These are phyloP conservation scores for Umbilicus rupestris DNA, from an alignment of 164 flowering plant genomes.

Conservation along the genomic window DNA sequence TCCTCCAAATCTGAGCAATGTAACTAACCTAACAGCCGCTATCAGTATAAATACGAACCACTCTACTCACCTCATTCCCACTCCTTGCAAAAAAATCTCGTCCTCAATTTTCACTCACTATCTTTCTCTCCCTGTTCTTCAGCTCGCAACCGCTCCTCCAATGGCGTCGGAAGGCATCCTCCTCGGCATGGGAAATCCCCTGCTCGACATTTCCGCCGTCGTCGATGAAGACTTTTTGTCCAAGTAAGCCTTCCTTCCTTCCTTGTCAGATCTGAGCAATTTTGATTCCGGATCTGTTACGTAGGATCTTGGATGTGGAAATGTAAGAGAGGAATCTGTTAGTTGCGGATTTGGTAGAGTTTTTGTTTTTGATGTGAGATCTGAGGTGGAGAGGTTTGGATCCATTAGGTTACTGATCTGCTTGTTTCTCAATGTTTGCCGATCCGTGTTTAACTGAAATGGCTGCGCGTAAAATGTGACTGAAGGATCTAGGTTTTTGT, in stretches of 20 bases:
- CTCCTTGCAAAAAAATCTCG: background rate
- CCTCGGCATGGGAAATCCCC: slow-evolving; percentile 72
- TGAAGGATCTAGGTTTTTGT: no score
- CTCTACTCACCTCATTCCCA: background rate
- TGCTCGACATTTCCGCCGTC: slow-evolving; percentile 60
- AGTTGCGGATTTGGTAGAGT: background rate
- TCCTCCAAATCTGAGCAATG: background rate
- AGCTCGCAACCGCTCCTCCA: background rate
- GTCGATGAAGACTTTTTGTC: slow-evolving; percentile 44
- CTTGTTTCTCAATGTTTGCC: no score
- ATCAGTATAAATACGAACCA: background rate
- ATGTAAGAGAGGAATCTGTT: no score
- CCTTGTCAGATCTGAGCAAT: slow-evolving; percentile 4
- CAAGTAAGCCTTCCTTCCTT: slow-evolving; percentile 22
- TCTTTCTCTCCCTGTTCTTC: background rate
- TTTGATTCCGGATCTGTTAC: background rate
- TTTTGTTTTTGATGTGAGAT: background rate
- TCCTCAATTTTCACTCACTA: background rate
- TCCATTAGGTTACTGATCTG: no score
- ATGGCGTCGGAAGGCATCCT: slow-evolving; percentile 51
- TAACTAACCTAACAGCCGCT: background rate
- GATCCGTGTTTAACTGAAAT: no score
- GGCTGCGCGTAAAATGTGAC: no score
- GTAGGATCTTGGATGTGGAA: background rate
- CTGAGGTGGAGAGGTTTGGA: no score